phyloP scores from a whole-genome alignment of 805 yeast genomes.

The Suhomyces sp. region DNA sequence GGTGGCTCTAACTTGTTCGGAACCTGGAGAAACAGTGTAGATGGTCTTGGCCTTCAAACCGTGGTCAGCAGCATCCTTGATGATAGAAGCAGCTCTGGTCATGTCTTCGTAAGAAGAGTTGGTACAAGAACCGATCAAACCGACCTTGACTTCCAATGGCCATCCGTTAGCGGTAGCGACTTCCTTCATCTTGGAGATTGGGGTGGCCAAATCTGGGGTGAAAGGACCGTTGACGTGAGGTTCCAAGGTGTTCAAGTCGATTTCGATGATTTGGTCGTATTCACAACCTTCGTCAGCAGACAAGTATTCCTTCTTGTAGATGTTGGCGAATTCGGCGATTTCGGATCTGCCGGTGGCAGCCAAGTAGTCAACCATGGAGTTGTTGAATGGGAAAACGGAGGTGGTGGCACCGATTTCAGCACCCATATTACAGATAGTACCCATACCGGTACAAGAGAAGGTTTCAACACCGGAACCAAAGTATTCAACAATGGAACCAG shows the following conservation, averaged over 20 bases:
- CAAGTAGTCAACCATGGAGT: constrained; percentile 74
- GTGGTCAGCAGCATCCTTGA: constrained; percentile 78
- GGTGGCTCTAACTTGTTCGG: constrained; percentile 97
- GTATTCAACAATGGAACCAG: constrained; percentile 94
- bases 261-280: constrained; percentile 90
- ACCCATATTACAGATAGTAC: constrained; percentile 99
- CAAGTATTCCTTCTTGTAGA: constrained; percentile 58
- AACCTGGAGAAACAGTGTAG: constrained; percentile 95
- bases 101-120: constrained; percentile 98
- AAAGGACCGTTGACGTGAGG: constrained; percentile 98
- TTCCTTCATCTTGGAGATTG: constrained; percentile 75
- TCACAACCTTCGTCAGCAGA: constrained; percentile 84
- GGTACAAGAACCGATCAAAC: constrained; percentile 97
- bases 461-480: constrained; percentile 91
- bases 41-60: constrained; percentile 87
- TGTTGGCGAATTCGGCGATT: constrained; percentile 76
- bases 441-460: constrained; percentile 98
- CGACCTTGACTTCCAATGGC: constrained; percentile 87
- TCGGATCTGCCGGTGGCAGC: constrained; percentile 79
- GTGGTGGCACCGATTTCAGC: constrained; percentile 99
- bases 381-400: constrained; percentile 90
- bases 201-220: constrained; percentile 96
- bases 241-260: constrained; percentile 80
- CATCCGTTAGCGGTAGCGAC: constrained; percentile 72
- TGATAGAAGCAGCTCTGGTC: constrained; percentile 92